These are phyloP conservation scores for Macrophomina tecta DNA, from an alignment of 2,329 filamentous ascomycete species.

Conservation along the genomic window DNA sequence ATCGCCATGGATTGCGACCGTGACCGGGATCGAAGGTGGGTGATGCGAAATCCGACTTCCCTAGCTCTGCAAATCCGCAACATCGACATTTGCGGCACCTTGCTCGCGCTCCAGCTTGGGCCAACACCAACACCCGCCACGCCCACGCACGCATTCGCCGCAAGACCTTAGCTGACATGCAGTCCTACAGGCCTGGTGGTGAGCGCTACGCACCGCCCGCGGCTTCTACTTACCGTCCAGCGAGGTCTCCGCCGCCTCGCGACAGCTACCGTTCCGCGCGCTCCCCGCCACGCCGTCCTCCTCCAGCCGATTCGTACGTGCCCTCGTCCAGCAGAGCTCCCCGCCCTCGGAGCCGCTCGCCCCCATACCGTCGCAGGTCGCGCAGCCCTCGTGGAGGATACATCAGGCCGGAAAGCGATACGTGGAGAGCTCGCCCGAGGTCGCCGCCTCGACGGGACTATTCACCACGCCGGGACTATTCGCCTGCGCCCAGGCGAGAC, in stretches of 20 bases:
- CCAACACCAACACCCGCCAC: conserved; percentile 27
- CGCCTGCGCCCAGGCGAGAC: conserved; percentile 44
- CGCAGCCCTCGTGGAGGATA: conserved; percentile 43
- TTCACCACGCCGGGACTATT: conserved; percentile 41
- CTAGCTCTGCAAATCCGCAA: conserved; percentile 19
- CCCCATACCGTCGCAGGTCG: conserved; percentile 44
- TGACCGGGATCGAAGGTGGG: conserved; percentile 53
- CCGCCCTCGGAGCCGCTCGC: conserved; percentile 47
- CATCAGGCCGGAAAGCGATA: conserved; percentile 45
- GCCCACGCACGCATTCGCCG: background rate
- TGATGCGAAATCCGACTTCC: conserved; percentile 32
- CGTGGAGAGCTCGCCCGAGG: conserved; percentile 52
- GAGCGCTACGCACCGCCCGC: conserved; percentile 27
- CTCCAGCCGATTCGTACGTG: conserved; percentile 49
- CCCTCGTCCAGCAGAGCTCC: conserved; percentile 41
- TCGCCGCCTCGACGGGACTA: conserved; percentile 56
- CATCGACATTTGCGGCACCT: conserved; percentile 25
- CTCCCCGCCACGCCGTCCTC: conserved; percentile 43
- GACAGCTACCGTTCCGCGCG: conserved; percentile 46
- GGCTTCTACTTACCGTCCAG: conserved; percentile 26
- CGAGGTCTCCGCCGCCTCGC: conserved; percentile 31
- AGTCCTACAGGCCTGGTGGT: conserved; percentile 23
- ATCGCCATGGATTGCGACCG: conserved; percentile 36
- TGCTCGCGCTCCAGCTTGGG: conserved; percentile 25
- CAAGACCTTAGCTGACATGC: conserved; percentile 12